Percentiles rank a stretch among this genome's conserved stretches.
phyloP scores from a whole-genome alignment of 371 early-diverging fungal genomes.

The Circinella minor region DNA sequence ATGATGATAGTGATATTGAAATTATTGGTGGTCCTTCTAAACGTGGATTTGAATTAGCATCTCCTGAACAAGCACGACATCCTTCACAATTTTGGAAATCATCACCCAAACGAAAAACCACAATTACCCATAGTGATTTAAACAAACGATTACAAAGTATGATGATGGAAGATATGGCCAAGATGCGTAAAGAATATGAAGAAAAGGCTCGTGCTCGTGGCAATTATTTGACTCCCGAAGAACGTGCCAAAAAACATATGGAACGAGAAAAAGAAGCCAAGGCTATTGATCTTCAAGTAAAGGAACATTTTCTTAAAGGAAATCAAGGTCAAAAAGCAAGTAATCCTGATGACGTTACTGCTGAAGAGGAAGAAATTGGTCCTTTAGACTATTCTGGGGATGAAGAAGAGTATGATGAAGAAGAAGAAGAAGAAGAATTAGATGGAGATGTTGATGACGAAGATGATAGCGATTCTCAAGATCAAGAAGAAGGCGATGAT shows the following conservation, averaged over 20 bases:
- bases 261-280: constrained; percentile 41
- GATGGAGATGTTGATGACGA: constrained; percentile 1
- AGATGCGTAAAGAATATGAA: constrained; percentile 39
- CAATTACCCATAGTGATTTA: constrained; percentile 27
- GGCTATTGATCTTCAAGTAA: constrained; percentile 27
- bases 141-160: constrained; percentile 31
- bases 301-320: constrained; percentile 21
- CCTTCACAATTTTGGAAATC: constrained; percentile 10
- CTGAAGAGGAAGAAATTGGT: too few species aligned
- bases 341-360: too few species aligned
- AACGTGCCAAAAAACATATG: constrained; percentile 35
- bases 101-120: constrained; percentile 10
- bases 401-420: not conserved
- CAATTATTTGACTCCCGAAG: constrained; percentile 37
- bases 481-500: constrained; percentile 14
- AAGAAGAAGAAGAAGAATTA: constrained; percentile 11
- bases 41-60: constrained; percentile 9
- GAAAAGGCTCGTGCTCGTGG: constrained; percentile 39
- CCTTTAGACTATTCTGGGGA: too few species aligned
- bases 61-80: constrained; percentile 15
- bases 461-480: constrained; percentile 13
- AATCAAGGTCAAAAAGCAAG: not conserved
- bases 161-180: constrained; percentile 36
- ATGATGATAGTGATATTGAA: constrained; percentile 13
- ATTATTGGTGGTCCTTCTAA: constrained; percentile 1